Conservation (phyloP, 2,329 filamentous ascomycete genomes). For the Metarhizium humberi region DNA sequence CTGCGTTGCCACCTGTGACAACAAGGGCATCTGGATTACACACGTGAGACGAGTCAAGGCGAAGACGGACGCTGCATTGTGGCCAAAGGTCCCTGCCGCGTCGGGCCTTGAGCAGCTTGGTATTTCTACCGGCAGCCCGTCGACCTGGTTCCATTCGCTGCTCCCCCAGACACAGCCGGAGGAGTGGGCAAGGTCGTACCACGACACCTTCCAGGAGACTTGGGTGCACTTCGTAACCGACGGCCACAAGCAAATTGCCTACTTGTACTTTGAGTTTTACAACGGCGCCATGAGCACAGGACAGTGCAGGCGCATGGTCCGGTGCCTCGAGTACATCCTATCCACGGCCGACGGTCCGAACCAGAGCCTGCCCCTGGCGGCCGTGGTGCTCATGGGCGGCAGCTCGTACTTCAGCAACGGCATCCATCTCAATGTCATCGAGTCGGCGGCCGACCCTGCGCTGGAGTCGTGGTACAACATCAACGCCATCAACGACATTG, state of each 20-base stretch:
- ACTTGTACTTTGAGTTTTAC: constrained; percentile 33
- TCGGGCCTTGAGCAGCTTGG: constrained; percentile 24
- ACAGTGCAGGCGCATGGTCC: constrained; percentile 26
- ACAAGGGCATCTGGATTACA: constrained; percentile 31
- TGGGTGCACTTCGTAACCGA: constrained; percentile 25
- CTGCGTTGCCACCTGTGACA: constrained; percentile 28
- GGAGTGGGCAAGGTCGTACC: constrained; percentile 19
- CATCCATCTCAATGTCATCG: constrained; percentile 33
- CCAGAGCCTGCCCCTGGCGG: constrained; percentile 17
- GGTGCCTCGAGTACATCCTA: constrained; percentile 25
- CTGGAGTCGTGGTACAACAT: constrained; percentile 33
- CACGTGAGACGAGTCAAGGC: constrained; percentile 28
- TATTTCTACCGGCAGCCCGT: constrained; percentile 13
- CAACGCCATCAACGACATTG: constrained; percentile 33
- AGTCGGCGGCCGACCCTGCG: constrained; percentile 25
- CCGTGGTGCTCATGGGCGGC: constrained; percentile 28
- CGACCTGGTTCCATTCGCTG: constrained; percentile 8
- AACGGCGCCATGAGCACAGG: constrained; percentile 32
- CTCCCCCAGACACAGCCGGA: constrained; percentile 8
- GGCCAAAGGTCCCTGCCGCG: constrained; percentile 31
- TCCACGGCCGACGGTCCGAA: constrained; percentile 10
- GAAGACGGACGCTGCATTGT: constrained; percentile 26
- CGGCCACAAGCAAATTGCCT: constrained; percentile 19
- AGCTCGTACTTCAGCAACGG: constrained; percentile 32
- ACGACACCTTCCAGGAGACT: constrained; percentile 28